Percentiles rank a stretch among this genome's conserved stretches.
phyloP scores from a whole-genome alignment of 176 grass and related monocot genomes.

The Carex myosuroides region DNA sequence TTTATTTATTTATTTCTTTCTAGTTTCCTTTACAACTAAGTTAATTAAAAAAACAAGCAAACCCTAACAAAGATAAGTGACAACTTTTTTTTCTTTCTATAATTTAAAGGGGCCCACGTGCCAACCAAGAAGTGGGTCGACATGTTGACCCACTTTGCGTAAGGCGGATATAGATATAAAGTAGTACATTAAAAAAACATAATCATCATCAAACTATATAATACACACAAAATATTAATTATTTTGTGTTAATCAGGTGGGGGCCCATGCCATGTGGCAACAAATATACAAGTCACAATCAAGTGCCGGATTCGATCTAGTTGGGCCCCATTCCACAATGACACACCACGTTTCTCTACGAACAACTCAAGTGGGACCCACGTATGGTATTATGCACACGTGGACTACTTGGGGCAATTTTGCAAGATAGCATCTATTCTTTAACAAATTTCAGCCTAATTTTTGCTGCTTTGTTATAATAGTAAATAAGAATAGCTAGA shows the following conservation, averaged over 20 bases:
- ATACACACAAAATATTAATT: background rate
- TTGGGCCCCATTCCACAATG: background rate
- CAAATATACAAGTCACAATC: background rate
- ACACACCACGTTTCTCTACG: background rate
- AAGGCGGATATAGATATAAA: background rate
- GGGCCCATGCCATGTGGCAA: background rate
- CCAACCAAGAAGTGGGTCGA: background rate
- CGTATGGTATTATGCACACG: background rate
- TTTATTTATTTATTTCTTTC: background rate
- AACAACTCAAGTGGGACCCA: conserved; percentile 1
- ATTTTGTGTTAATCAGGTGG: background rate
- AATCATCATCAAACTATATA: background rate
- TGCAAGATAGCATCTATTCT: background rate
- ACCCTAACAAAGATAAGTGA: background rate
- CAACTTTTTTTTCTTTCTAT: background rate
- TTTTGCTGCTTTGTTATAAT: background rate
- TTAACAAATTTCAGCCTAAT: background rate
- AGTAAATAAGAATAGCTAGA: too few relatives aligned
- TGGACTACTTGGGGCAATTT: background rate
- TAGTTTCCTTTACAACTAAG: background rate
- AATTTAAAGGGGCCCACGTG: background rate
- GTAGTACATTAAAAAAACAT: background rate
- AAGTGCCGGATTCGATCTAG: background rate
- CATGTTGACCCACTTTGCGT: background rate
- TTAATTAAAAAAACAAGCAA: background rate